A percentile compares a stretch with the other conserved stretches of the same genome.
Evolutionary conservation across 2,329 filamentous ascomycete species (phyloP).

Genomic region (Stagonosporopsis chrysanthemi): DNA sequence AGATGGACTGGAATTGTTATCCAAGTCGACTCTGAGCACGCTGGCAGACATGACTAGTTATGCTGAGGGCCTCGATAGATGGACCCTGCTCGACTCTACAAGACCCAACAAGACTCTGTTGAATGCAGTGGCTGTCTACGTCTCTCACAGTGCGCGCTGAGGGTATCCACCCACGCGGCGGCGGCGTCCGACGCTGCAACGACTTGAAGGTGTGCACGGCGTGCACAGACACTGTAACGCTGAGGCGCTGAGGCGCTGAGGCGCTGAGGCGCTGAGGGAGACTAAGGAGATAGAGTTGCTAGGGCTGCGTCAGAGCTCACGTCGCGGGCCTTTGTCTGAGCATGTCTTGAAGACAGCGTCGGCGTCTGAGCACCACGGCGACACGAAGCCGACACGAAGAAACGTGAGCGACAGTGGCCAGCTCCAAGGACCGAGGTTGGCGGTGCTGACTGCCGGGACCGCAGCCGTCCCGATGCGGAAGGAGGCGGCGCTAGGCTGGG

Average conservation of each 20-base stretch:
- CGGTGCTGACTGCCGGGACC: constrained; percentile 7
- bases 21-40: neutral
- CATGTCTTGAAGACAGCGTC: neutral
- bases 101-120: too few relatives aligned
- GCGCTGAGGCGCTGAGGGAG: too few relatives aligned
- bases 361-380: neutral
- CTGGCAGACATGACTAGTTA: neutral
- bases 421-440: constrained; percentile 13
- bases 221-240: too few relatives aligned
- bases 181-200: constrained; percentile 10
- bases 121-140: too few relatives aligned
- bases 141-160: neutral
- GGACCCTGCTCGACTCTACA: too few relatives aligned
- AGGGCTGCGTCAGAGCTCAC: neutral
- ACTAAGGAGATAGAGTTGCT: too few relatives aligned
- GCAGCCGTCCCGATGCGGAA: constrained; percentile 1
- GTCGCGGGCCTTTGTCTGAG: neutral
- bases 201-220: too few relatives aligned
- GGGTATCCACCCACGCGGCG: constrained; percentile 6
- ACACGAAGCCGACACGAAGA: neutral
- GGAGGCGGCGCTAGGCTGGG: neutral
- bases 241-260: too few relatives aligned
- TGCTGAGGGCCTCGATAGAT: neutral
- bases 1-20: constrained; percentile 1
- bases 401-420: constrained; percentile 15